These are phyloP conservation scores for Trypanosoma brucei DNA, from an alignment of 208 protist species.

Conservation along the genomic window DNA sequence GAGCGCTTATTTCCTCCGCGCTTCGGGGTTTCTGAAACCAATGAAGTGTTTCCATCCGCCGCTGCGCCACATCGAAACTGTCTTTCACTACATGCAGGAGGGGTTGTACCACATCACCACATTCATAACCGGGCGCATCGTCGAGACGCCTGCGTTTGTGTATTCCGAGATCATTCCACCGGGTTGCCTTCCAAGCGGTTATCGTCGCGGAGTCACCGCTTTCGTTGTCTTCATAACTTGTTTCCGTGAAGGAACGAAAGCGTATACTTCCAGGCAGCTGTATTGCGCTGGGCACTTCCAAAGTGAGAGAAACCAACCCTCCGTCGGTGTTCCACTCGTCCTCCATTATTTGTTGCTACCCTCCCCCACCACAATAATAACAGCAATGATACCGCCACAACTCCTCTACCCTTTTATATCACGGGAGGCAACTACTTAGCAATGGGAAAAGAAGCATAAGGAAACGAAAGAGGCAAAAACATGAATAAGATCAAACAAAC, in stretches of 20 bases:
- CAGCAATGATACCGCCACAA: too few species aligned
- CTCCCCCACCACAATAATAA: not conserved
- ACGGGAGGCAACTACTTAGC: too few species aligned
- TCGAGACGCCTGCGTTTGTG: conserved; percentile 19
- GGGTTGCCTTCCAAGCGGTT: conserved; percentile 1
- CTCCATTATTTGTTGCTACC: conserved; percentile 5
- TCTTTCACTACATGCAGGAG: conserved; percentile 30
- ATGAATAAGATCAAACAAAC: too few species aligned
- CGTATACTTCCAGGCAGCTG: conserved; percentile 21
- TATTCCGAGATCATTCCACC: conserved; percentile 9
- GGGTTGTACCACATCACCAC: conserved; percentile 16
- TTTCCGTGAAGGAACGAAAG: conserved; percentile 30
- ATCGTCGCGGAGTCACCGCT: conserved; percentile 12
- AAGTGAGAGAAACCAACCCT: conserved; percentile 16
- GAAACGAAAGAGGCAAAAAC: too few species aligned
- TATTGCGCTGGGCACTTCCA: conserved; percentile 27
- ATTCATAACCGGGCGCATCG: conserved; percentile 5
- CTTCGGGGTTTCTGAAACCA: conserved; percentile 48
- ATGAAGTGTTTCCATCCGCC: conserved; percentile 54
- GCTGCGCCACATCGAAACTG: conserved; percentile 49
- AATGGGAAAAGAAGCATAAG: too few species aligned
- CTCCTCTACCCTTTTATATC: too few species aligned
- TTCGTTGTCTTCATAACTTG: conserved; percentile 8
- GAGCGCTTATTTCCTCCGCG: conserved; percentile 46
- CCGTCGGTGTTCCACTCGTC: conserved; percentile 26